Percentiles rank a stretch among this genome's conserved stretches.
phyloP scores from a whole-genome alignment of 2,329 filamentous ascomycete genomes.

The Hysterium pulicare region DNA sequence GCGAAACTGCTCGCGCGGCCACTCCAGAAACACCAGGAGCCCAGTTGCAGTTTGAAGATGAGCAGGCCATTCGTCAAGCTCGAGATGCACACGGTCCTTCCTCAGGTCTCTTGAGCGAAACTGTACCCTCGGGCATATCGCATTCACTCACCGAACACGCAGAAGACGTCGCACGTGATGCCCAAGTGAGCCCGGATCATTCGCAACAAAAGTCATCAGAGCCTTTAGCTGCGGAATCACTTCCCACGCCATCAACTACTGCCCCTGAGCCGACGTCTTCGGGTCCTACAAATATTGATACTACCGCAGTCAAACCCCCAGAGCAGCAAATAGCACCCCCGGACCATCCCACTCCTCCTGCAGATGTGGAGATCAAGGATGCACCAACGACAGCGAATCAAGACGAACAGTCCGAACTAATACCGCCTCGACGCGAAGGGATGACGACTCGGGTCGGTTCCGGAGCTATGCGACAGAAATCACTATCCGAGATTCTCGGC shows the following conservation, averaged over 20 bases:
- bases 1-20: slow-evolving; percentile 40
- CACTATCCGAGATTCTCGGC: slow-evolving; percentile 68
- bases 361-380: slow-evolving; percentile 33
- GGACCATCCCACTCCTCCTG: slow-evolving; percentile 35
- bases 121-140: slow-evolving; percentile 10
- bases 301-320: slow-evolving; percentile 7
- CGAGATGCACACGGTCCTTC: slow-evolving; percentile 34
- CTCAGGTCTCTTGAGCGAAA: slow-evolving; percentile 19
- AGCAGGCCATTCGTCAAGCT: slow-evolving; percentile 43
- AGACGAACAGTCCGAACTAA: slow-evolving; percentile 22
- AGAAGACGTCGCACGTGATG: slow-evolving; percentile 15
- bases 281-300: slow-evolving; percentile 22
- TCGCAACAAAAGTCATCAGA: slow-evolving; percentile 12
- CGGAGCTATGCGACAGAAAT: slow-evolving; percentile 67
- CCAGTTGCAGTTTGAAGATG: slow-evolving; percentile 55
- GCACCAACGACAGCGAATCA: slow-evolving; percentile 12
- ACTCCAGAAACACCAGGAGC: slow-evolving; percentile 55
- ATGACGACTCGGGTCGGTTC: slow-evolving; percentile 69
- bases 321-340: slow-evolving; percentile 9
- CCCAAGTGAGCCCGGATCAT: slow-evolving; percentile 6
- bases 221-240: slow-evolving; percentile 27
- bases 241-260: slow-evolving; percentile 35
- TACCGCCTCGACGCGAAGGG: slow-evolving; percentile 41
- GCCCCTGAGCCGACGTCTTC: slow-evolving; percentile 27
- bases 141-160: slow-evolving; percentile 24